Conservation (phyloP, 2,329 filamentous ascomycete species). For the Phoma sp. region DNA sequence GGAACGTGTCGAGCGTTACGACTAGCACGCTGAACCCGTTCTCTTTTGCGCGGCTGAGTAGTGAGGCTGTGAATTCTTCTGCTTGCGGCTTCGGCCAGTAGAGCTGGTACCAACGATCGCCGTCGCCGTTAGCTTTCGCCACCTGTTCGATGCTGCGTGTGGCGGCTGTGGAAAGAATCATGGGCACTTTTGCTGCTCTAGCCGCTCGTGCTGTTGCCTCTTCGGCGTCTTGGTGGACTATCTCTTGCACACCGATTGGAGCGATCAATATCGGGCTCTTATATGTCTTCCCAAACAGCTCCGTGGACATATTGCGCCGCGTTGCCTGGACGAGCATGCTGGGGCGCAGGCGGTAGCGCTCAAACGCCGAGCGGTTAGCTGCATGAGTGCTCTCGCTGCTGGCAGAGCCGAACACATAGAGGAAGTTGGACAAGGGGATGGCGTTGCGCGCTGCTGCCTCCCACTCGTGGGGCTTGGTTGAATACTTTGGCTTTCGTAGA, state of each 20-base stretch:
- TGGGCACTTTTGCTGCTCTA: slow-evolving; percentile 66
- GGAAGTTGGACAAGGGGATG: slow-evolving; percentile 48
- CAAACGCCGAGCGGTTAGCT: slow-evolving; percentile 49
- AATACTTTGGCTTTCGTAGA: slow-evolving; percentile 48
- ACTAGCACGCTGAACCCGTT: slow-evolving; percentile 70
- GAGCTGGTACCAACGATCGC: slow-evolving; percentile 73
- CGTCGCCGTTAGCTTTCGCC: slow-evolving; percentile 62
- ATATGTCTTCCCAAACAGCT: slow-evolving; percentile 52
- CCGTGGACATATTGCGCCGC: slow-evolving; percentile 36
- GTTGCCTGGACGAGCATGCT: slow-evolving; percentile 51
- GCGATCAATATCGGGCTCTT: slow-evolving; percentile 66
- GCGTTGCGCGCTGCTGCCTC: slow-evolving; percentile 43
- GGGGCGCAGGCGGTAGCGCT: slow-evolving; percentile 48
- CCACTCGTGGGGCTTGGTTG: slow-evolving; percentile 51
- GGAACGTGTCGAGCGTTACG: slow-evolving; percentile 75
- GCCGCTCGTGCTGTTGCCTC: slow-evolving; percentile 69
- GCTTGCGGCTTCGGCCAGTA: slow-evolving; percentile 74
- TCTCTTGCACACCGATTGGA: slow-evolving; percentile 72
- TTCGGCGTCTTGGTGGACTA: slow-evolving; percentile 71
- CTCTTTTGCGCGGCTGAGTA: slow-evolving; percentile 66
- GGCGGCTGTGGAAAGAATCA: slow-evolving; percentile 70
- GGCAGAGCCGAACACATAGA: slow-evolving; percentile 50
- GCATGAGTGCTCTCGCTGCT: slow-evolving; percentile 45
- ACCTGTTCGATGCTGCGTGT: slow-evolving; percentile 71
- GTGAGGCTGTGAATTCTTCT: slow-evolving; percentile 68